Evolutionary conservation across 2,329 filamentous ascomycete species (phyloP).

Genomic region (Stagonosporopsis cucurbitacearum): DNA sequence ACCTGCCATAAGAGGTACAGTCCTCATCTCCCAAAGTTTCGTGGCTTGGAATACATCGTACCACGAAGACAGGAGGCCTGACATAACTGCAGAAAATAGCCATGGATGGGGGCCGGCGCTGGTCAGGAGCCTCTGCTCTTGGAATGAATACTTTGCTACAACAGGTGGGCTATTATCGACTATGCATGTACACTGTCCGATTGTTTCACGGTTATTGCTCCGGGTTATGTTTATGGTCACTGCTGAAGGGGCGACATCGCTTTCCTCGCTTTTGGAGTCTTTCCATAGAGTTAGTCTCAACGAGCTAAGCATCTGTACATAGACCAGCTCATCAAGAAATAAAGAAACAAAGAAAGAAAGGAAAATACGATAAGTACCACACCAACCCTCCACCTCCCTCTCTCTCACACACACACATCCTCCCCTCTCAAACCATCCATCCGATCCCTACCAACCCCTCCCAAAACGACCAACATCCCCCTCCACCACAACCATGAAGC

Average conservation of each 20-base stretch:
- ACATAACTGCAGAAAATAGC: background rate
- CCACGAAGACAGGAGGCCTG: background rate
- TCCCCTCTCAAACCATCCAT: no score
- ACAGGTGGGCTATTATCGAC: background rate
- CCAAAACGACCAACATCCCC: no score
- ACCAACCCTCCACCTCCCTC: background rate
- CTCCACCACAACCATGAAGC: background rate
- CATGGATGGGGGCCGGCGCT: background rate
- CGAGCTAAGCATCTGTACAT: no score
- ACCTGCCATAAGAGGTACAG: background rate
- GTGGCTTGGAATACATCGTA: background rate
- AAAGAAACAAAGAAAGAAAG: no score
- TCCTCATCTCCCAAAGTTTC: background rate
- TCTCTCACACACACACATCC: background rate
- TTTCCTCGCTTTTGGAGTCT: background rate
- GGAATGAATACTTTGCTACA: background rate
- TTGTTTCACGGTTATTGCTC: background rate
- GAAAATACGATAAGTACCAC: background rate
- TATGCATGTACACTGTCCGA: background rate
- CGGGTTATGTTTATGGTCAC: background rate
- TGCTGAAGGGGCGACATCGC: background rate
- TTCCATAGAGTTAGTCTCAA: background rate
- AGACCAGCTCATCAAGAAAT: background rate
- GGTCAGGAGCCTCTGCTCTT: background rate
- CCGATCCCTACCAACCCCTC: background rate